Base-by-base conservation (phyloP, 805 yeast genomes). In the Saturnispora ahearnii region DNA sequence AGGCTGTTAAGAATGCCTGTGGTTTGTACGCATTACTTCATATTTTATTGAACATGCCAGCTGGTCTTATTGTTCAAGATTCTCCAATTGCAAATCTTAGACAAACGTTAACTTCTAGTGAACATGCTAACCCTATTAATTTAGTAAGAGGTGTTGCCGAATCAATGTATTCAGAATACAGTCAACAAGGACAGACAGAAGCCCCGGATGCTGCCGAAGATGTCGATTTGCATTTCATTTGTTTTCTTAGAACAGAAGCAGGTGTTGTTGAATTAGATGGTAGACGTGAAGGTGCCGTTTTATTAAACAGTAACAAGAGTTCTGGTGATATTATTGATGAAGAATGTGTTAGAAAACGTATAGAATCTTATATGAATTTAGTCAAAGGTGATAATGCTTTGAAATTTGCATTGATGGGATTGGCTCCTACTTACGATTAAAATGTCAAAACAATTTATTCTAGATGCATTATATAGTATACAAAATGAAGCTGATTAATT, bases 21-120 rank as follows among this genome's bases (percentile, higher is more conserved):
- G 99, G 99, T 5, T 74, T 95, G 31, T 87, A 85, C 65, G 98
- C 96, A 0, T 64, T 93, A 43, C 68, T 91, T 22, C 97, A 91
- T 59, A 54, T 69, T 1, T 59, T 77, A 34, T 56, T 71, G 31
- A 78, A 78, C 55, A 57, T 78, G 44, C 76, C 81, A 1, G 51
- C 59, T 4, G 77, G 74, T 24, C 63, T 76, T 31, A 64, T 76
- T 8, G 65, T 76, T 15, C 58, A 66, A 8, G 69, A 72, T 46
- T 63, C 69, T 3, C 54, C 57, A 24, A 28, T 63, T 6, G 46
- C 57, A 28, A 53, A 57, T 4, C 66, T 68, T 41, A 55, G 59
- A 4, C 51, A 48, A 29, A 55, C 57, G 24, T 55, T 61, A 5
- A 59, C 58, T 21, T 45, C 61, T 40, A 51, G 36, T 10, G 55